Evolutionary conservation across 2,329 filamentous ascomycete genomes (phyloP).

Genomic region (Fusarium palustre): DNA sequence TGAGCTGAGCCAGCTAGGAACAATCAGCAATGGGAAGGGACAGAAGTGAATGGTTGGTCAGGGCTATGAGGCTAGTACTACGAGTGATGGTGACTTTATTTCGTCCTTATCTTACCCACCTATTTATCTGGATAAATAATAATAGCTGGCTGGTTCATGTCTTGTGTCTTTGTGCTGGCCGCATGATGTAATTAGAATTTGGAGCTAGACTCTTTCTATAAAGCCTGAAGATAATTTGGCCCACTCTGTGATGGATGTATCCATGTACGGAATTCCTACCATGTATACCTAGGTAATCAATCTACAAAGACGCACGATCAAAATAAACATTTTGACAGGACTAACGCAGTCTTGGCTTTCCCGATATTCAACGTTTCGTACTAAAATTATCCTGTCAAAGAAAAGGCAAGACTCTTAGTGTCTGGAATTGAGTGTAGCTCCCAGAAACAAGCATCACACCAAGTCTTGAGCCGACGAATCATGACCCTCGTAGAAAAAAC

Average conservation of each 20-base stretch:
- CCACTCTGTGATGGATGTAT: neutral
- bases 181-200: neutral
- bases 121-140: no score
- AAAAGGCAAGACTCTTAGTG: slow-evolving; percentile 13
- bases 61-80: neutral
- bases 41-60: neutral
- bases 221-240: neutral
- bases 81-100: slow-evolving; percentile 2
- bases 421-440: slow-evolving; percentile 3
- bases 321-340: neutral
- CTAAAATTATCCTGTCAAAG: slow-evolving; percentile 29
- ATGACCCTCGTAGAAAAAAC: neutral
- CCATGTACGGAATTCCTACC: no score
- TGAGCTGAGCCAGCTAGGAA: neutral
- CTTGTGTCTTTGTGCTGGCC: no score
- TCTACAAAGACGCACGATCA: no score
- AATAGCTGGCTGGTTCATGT: no score
- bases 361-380: neutral
- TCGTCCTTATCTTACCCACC: neutral
- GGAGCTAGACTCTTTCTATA: neutral
- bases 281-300: no score
- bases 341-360: neutral
- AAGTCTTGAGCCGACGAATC: slow-evolving; percentile 8
- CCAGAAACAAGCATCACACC: slow-evolving; percentile 21
- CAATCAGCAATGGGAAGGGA: neutral